Percentiles rank a stretch among this genome's conserved stretches.
Conservation (phyloP, 371 early-diverging fungal genomes). For the Mucor plumbeus region DNA sequence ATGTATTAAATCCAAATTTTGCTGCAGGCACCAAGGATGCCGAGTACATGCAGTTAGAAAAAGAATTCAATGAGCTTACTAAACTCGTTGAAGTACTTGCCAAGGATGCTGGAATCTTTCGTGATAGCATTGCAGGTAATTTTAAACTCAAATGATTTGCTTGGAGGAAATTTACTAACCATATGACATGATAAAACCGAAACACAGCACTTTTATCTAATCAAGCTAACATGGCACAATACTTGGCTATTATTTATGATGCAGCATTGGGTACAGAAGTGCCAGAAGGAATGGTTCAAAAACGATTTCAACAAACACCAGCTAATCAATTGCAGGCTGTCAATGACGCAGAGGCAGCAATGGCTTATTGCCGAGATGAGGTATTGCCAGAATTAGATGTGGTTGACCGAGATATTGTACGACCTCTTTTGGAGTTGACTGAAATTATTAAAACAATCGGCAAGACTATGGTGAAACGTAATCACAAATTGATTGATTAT, state of each 20-base stretch:
- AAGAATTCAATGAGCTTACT: constrained; percentile 63
- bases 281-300: constrained; percentile 43
- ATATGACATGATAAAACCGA: no score
- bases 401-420: constrained; percentile 74
- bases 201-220: constrained; percentile 60
- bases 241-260: constrained; percentile 61
- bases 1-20: background rate
- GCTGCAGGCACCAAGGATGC: constrained; percentile 68
- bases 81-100: constrained; percentile 61
- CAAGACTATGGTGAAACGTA: constrained; percentile 78
- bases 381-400: constrained; percentile 71
- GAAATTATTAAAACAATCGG: constrained; percentile 70
- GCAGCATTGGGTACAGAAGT: constrained; percentile 31
- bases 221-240: constrained; percentile 66
- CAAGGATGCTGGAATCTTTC: constrained; percentile 74
- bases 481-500: constrained; percentile 85
- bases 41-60: constrained; percentile 69
- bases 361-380: constrained; percentile 58
- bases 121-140: constrained; percentile 72
- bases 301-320: constrained; percentile 46
- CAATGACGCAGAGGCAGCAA: constrained; percentile 60
- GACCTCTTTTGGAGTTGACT: constrained; percentile 69
- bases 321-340: constrained; percentile 60
- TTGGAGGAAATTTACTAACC: background rate
- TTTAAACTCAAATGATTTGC: background rate